Evolutionary conservation across 2,329 filamentous ascomycete genomes (phyloP).

Genomic region (Alternaria rosae): DNA sequence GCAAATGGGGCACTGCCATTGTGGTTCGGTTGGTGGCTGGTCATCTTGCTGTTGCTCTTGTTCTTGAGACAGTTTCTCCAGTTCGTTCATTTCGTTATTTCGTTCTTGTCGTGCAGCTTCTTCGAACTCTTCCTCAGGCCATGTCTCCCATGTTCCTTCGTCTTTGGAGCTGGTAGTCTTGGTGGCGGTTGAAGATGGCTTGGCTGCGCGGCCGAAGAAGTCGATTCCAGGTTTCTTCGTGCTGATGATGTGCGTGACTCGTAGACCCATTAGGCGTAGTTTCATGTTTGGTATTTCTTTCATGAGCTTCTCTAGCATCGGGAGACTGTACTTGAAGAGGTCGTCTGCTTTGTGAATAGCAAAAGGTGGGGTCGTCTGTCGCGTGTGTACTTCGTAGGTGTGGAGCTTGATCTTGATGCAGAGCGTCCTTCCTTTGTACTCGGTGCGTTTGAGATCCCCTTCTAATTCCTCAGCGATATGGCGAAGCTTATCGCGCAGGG

Average conservation of each 20-base stretch:
- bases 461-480: slow-evolving; percentile 85
- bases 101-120: slow-evolving; percentile 66
- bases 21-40: slow-evolving; percentile 28
- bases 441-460: slow-evolving; percentile 78
- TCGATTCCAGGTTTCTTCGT: slow-evolving; percentile 81
- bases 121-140: slow-evolving; percentile 72
- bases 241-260: slow-evolving; percentile 86
- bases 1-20: slow-evolving; percentile 92
- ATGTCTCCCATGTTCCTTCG: slow-evolving; percentile 68
- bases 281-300: slow-evolving; percentile 82
- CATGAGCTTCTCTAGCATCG: slow-evolving; percentile 83
- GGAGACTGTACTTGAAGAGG: slow-evolving; percentile 79
- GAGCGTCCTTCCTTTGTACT: slow-evolving; percentile 89
- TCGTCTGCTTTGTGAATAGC: slow-evolving; percentile 79
- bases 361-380: slow-evolving; percentile 78
- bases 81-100: slow-evolving; percentile 66
- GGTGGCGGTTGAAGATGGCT: slow-evolving; percentile 12
- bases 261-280: slow-evolving; percentile 83
- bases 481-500: slow-evolving; percentile 79
- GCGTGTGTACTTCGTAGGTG: slow-evolving; percentile 88
- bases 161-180: slow-evolving; percentile 21
- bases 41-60: slow-evolving; percentile 38
- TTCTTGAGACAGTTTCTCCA: slow-evolving; percentile 70
- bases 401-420: slow-evolving; percentile 93
- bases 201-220: slow-evolving; percentile 72